These are phyloP conservation scores for Backusella psychrophila DNA, from an alignment of 192 early-diverging fungal species.

Conservation along the genomic window DNA sequence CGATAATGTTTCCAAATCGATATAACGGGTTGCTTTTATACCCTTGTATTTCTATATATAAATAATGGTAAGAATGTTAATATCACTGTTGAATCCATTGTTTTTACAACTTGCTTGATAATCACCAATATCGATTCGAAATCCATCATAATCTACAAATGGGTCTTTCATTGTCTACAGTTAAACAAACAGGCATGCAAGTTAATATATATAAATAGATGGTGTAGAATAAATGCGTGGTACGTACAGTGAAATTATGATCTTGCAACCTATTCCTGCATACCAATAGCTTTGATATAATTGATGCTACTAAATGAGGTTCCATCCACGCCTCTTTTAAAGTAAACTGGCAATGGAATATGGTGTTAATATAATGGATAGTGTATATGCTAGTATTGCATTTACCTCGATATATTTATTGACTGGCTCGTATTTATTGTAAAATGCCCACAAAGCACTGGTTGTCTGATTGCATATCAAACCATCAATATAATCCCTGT, in stretches of 20 bases:
- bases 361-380: neutral
- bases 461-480: slow-evolving; percentile 48
- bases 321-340: slow-evolving; percentile 45
- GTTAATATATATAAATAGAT: neutral
- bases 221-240: neutral
- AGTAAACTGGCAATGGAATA: slow-evolving; percentile 10
- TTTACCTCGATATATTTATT: slow-evolving; percentile 23
- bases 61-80: neutral
- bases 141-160: slow-evolving; percentile 41
- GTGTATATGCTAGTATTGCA: neutral
- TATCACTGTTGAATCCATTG: neutral
- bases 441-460: slow-evolving; percentile 40
- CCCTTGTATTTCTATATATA: slow-evolving; percentile 29
- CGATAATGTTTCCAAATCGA: slow-evolving; percentile 31
- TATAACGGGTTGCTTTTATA: slow-evolving; percentile 22
- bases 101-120: slow-evolving; percentile 37
- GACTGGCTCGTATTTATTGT: slow-evolving; percentile 38
- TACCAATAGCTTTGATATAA: slow-evolving; percentile 46
- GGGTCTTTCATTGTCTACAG: slow-evolving; percentile 49
- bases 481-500: slow-evolving; percentile 45
- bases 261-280: slow-evolving; percentile 45
- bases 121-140: slow-evolving; percentile 37
- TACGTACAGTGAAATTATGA: slow-evolving; percentile 43
- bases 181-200: no score
- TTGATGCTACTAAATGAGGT: slow-evolving; percentile 45